Evolutionary conservation across 768 basidiomycete species (phyloP).

Genomic region (Mycena kentingensis): DNA sequence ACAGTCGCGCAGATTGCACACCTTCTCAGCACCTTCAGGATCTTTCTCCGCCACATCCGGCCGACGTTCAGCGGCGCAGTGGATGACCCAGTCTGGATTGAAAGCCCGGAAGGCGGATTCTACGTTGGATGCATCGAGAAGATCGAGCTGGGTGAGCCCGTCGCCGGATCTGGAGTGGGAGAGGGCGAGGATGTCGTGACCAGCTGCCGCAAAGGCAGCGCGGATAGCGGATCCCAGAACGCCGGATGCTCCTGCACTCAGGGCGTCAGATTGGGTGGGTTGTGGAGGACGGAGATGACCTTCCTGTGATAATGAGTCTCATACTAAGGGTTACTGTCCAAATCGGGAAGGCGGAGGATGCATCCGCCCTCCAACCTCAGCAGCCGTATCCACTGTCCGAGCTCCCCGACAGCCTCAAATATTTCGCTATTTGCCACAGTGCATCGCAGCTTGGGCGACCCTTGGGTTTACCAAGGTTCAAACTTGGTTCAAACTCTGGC

Average conservation of each 20-base stretch:
- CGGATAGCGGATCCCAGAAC: constrained; percentile 83
- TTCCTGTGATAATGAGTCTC: constrained; percentile 19
- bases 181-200: constrained; percentile 60
- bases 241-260: constrained; percentile 79
- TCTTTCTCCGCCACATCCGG: constrained; percentile 94
- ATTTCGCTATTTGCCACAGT: too few relatives aligned
- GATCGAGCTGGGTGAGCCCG: constrained; percentile 61
- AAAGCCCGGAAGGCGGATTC: constrained; percentile 55
- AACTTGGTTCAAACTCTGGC: too few relatives aligned
- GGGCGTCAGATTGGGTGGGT: neutral
- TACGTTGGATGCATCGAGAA: constrained; percentile 60
- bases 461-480: too few relatives aligned
- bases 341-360: too few relatives aligned
- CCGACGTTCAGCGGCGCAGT: constrained; percentile 92
- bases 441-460: too few relatives aligned
- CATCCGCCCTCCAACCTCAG: too few relatives aligned
- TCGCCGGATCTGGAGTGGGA: constrained; percentile 65
- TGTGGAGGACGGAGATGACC: neutral
- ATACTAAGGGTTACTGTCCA: too few relatives aligned
- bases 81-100: constrained; percentile 83
- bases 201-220: constrained; percentile 55
- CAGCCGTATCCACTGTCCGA: too few relatives aligned
- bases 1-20: constrained; percentile 30
- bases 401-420: too few relatives aligned
- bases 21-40: constrained; percentile 66